These are phyloP conservation scores for Phyllostachys edulis DNA, from an alignment of 176 grass and related monocot genomes.

Conservation along the genomic window DNA sequence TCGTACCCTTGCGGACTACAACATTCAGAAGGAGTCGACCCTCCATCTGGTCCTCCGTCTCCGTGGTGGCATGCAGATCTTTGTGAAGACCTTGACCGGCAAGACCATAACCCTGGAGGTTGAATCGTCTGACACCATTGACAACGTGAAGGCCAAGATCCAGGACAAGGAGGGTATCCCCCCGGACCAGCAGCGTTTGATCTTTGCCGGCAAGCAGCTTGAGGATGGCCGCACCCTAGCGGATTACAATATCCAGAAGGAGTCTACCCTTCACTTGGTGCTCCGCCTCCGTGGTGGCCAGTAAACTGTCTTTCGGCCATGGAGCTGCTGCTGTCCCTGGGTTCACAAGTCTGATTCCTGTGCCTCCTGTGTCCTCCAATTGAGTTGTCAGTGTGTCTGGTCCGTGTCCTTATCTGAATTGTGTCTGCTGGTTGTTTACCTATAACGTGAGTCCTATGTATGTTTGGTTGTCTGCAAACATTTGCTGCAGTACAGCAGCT, in stretches of 20 bases:
- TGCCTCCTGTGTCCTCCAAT: not conserved
- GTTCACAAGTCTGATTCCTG: constrained; percentile 12
- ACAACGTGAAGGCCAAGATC: constrained; percentile 76
- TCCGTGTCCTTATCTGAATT: not conserved
- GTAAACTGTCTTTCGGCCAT: constrained; percentile 5
- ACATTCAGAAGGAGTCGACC: constrained; percentile 80
- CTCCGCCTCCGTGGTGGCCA: constrained; percentile 57
- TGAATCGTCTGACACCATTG: constrained; percentile 44
- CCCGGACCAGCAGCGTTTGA: constrained; percentile 64
- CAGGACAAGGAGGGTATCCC: constrained; percentile 81
- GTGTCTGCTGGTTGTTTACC: not conserved
- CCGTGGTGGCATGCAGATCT: constrained; percentile 56
- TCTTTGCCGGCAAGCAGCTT: constrained; percentile 60
- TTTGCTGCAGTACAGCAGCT: not conserved
- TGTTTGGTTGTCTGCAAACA: constrained; percentile 5
- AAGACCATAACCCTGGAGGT: constrained; percentile 79
- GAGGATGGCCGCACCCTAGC: constrained; percentile 68
- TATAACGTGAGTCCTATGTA: not conserved
- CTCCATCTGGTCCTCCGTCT: constrained; percentile 55
- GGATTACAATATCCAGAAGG: constrained; percentile 71
- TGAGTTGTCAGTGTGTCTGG: not conserved
- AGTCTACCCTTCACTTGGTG: constrained; percentile 65
- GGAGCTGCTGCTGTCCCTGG: not conserved
- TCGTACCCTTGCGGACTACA: constrained; percentile 62
- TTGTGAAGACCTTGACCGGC: constrained; percentile 63